Base-by-base conservation (phyloP, 1,284 basidiomycete species). In the Puccinia triticina region DNA sequence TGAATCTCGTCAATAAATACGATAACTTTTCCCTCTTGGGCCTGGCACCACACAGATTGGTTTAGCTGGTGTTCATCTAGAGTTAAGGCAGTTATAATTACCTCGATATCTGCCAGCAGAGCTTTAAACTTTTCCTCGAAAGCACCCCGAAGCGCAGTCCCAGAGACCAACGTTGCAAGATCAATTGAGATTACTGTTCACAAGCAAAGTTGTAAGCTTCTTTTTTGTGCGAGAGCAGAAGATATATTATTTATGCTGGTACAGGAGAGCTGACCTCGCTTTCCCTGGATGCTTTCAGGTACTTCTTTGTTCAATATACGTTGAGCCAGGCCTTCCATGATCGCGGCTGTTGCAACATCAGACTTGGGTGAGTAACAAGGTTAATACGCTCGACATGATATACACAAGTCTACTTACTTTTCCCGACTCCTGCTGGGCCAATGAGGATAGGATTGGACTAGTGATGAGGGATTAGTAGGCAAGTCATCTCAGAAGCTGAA, bases 51-150 rank as follows among this genome's bases (percentile, higher is more conserved):
- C 23, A 66, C 23, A 0, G n/a, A 61, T 72, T 12, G n/a, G 32
- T 66, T 66, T 66, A 8, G 8, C 14, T 48, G n/a, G 34, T 7
- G 34, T 21, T 43, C 29, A 37, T 37, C 16, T 46, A 29, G 37
- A 50, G 12, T 66, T 67, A 16, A 48, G 23, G 37, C 29, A 16
- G 50, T 23, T 34, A 34, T 53, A 21, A 93, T 91, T 18, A 92
- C 93, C 85, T 96, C 93, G 83, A 97, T 95, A 85, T 97, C 95
- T 59, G 90, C 90, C 40, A 96, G 89, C 8, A 96, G 88, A 0
- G 91, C 91, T 86, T 94, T 95, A 90, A 96, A 95, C 85, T 94
- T 94, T 86, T 94, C 93, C 85, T 97, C 95, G 83, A 96, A 96
- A 83, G 94, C 92, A 1, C 95, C 95, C 46, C 94, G 91, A 71